Base-by-base conservation (phyloP, 2,329 filamentous ascomycete species). In the Ceratocystis smalleyi region DNA sequence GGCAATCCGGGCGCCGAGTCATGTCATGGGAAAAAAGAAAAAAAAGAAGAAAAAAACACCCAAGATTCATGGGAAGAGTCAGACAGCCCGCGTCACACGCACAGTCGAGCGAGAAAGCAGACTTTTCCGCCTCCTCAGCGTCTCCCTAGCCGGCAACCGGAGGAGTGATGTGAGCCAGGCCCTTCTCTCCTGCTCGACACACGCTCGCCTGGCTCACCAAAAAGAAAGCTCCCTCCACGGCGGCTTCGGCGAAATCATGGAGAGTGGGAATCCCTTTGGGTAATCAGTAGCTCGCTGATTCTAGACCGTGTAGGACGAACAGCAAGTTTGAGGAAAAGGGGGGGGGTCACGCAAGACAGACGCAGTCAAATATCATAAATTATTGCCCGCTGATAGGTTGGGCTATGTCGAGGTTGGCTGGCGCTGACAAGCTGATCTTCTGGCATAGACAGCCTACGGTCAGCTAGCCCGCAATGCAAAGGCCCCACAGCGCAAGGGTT, bases 221-320 rank as follows among this genome's bases (percentile, higher is more conserved):
- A 57, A 35, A 30, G 6, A 35, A 59, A 24, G 24, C 12, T 43
- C 24, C 15, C 43, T 15, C 35, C 35, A 12, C 35, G 10, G 49
- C 51, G 49, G 40, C 35, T 59, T 63, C 62, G 51, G 62, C 51
- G 62, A 63, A 59, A 63, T 57, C 51, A 54, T 59, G 51, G 51
- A 57, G 43, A 32, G 49, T 63, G 54, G 54, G 54, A 35, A 24
- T 55, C 19, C 51, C 27, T 30, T 27, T 5, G 51, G 12, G 3
- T 15, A 55, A 6, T 55, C 51, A n/a, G 17, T 6, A 24, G 51
- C n/a, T 22, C 15, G 51, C 19, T 40, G 27, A 27, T 55, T 32
- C 51, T 55, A 55, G 51, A 6, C 24, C 51, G 7, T 30, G 27
- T 12, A 17, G 22, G 17, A 17, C 35, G 3, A 40, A 40, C 35